Conservation (phyloP, 495 filamentous ascomycete species). For the Hyaloscypha bicolor region DNA sequence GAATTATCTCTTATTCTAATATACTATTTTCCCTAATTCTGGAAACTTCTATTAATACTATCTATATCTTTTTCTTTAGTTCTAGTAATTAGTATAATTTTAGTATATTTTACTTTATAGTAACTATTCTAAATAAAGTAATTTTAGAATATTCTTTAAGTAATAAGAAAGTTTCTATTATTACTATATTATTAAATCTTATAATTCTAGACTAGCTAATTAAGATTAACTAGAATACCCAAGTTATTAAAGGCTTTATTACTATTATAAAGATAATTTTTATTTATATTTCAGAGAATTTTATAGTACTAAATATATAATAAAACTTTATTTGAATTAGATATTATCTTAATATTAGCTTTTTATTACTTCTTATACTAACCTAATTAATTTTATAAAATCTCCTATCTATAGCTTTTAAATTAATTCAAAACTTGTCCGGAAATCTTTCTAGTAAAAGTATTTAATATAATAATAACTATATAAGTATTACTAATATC, state of each 20-base stretch:
- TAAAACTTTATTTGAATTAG: constrained; percentile 36
- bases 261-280: constrained; percentile 35
- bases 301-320: constrained; percentile 32
- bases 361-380: constrained; percentile 34
- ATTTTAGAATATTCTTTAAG: constrained; percentile 39
- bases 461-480: constrained; percentile 69
- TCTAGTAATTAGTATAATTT: constrained; percentile 47
- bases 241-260: constrained; percentile 33
- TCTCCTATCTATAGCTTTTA: constrained; percentile 34
- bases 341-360: constrained; percentile 43
- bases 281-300: constrained; percentile 30
- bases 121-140: constrained; percentile 26
- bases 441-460: constrained; percentile 55
- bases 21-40: constrained; percentile 56
- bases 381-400: constrained; percentile 23
- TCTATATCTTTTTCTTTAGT: constrained; percentile 60
- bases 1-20: constrained; percentile 51
- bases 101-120: constrained; percentile 22
- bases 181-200: constrained; percentile 36
- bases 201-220: constrained; percentile 34
- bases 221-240: constrained; percentile 38
- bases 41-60: constrained; percentile 55
- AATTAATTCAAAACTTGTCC: constrained; percentile 49
- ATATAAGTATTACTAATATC: constrained; percentile 60
- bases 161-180: constrained; percentile 25